Percentiles rank a stretch among this genome's conserved stretches.
These are phyloP conservation scores for Juncus effusus DNA, from an alignment of 176 grass and related monocot genomes.

Conservation along the genomic window DNA sequence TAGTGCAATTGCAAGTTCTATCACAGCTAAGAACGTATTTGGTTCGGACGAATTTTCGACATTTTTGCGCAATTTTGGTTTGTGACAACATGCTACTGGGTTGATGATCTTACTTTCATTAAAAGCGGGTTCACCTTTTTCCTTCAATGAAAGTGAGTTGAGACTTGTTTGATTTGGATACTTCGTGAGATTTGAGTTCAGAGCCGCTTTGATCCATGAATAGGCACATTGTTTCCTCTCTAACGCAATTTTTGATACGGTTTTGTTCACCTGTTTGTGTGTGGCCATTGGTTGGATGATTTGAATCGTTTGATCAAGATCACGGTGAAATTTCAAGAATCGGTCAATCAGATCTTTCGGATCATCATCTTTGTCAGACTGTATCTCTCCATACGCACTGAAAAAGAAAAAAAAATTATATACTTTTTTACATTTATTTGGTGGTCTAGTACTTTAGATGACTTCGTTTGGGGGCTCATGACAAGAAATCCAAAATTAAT, in stretches of 20 bases:
- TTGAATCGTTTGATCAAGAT: constrained; percentile 53
- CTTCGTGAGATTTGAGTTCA: constrained; percentile 56
- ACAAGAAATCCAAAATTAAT: too few relatives aligned
- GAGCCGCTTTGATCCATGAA: constrained; percentile 70
- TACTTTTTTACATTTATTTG: not conserved
- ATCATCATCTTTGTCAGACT: constrained; percentile 64
- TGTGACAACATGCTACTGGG: constrained; percentile 40
- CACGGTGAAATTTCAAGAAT: constrained; percentile 62
- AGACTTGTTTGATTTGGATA: constrained; percentile 36
- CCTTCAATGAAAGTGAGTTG: constrained; percentile 19
- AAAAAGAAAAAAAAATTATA: constrained; percentile 8
- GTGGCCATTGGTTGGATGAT: constrained; percentile 50
- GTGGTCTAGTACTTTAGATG: too few relatives aligned
- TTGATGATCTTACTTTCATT: constrained; percentile 25
- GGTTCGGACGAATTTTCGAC: constrained; percentile 32
- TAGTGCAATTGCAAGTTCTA: constrained; percentile 39
- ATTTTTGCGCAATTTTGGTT: constrained; percentile 40
- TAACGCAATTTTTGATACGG: constrained; percentile 36
- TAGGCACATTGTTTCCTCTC: constrained; percentile 64
- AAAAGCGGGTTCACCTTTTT: not conserved
- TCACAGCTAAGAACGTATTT: constrained; percentile 27
- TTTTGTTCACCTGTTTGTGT: constrained; percentile 36
- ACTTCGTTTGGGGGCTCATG: too few relatives aligned
- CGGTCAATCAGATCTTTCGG: constrained; percentile 57
- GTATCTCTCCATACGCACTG: constrained; percentile 69